Percentiles rank a stretch among this genome's conserved stretches.
These are phyloP conservation scores for Flagelloscypha sp. DNA, from an alignment of 768 basidiomycete genomes.

Conservation along the genomic window DNA sequence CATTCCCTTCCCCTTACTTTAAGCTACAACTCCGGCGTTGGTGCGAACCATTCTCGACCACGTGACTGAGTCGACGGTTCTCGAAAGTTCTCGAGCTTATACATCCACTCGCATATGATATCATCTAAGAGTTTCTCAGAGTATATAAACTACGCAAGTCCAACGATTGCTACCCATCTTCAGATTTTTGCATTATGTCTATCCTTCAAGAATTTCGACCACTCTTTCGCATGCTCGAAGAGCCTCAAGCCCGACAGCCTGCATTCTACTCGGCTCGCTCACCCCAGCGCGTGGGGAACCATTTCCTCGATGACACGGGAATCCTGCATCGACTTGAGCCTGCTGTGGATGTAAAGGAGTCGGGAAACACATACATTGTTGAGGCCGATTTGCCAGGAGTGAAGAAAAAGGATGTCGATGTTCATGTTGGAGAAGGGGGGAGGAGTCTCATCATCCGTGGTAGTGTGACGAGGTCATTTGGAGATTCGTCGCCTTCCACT, in stretches of 20 bases:
- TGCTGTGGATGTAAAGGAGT: slow-evolving; percentile 61
- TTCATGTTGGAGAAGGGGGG: slow-evolving; percentile 63
- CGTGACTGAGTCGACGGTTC: too few species aligned
- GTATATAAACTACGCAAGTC: too few species aligned
- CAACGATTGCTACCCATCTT: too few species aligned
- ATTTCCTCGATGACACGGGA: slow-evolving; percentile 38
- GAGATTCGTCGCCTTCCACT: slow-evolving; percentile 8
- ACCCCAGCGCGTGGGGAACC: slow-evolving; percentile 40
- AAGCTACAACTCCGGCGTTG: too few species aligned
- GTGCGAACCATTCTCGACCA: too few species aligned
- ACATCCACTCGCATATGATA: too few species aligned
- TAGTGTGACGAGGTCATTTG: slow-evolving; percentile 30
- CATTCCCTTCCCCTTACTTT: too few species aligned
- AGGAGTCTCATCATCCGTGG: slow-evolving; percentile 69
- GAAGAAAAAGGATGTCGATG: slow-evolving; percentile 66
- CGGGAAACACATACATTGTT: slow-evolving; percentile 54
- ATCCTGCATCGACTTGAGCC: too few species aligned
- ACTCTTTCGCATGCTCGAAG: slow-evolving; percentile 68
- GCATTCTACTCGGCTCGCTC: slow-evolving; percentile 20
- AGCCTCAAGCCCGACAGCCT: slow-evolving; percentile 43
- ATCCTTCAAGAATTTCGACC: slow-evolving; percentile 67
- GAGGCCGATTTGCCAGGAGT: slow-evolving; percentile 77
- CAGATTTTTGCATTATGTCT: slow-evolving; percentile 62
- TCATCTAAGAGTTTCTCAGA: too few species aligned
- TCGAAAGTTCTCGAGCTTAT: too few species aligned